Evolutionary conservation across 768 basidiomycete species (phyloP).

Genomic region (Artomyces pyxidatus): DNA sequence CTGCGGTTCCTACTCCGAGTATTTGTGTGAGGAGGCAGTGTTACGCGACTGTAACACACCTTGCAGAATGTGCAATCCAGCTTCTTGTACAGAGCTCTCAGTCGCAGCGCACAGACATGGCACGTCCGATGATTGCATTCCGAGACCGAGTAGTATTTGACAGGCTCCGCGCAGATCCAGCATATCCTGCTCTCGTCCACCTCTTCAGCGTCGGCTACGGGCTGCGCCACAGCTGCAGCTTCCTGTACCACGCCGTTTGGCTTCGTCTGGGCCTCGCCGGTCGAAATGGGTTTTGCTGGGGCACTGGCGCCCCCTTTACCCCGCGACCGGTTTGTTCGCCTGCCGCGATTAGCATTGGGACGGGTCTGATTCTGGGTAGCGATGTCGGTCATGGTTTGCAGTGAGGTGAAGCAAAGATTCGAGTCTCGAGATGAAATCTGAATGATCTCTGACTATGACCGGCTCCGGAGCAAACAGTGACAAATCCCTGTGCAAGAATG

Average conservation of each 20-base stretch:
- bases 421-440: too few relatives aligned
- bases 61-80: conserved; percentile 95
- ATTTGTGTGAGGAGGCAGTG: neutral
- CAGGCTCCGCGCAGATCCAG: conserved; percentile 92
- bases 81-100: conserved; percentile 92
- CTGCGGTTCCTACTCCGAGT: conserved; percentile 53
- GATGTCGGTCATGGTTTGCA: neutral
- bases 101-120: conserved; percentile 83
- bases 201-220: conserved; percentile 5
- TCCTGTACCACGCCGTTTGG: neutral
- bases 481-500: too few relatives aligned
- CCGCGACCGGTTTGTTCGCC: neutral
- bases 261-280: neutral
- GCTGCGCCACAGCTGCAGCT: neutral
- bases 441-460: too few relatives aligned
- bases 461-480: too few relatives aligned
- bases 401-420: too few relatives aligned
- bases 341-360: neutral
- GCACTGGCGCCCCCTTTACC: neutral
- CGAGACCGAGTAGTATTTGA: conserved; percentile 84
- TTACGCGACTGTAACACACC: conserved; percentile 32
- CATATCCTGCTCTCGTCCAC: conserved; percentile 46
- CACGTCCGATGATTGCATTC: conserved; percentile 93
- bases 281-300: too few relatives aligned
- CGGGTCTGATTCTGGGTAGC: neutral